phyloP scores from a whole-genome alignment of 1,284 basidiomycete genomes.

The Heterobasidion irregulare region DNA sequence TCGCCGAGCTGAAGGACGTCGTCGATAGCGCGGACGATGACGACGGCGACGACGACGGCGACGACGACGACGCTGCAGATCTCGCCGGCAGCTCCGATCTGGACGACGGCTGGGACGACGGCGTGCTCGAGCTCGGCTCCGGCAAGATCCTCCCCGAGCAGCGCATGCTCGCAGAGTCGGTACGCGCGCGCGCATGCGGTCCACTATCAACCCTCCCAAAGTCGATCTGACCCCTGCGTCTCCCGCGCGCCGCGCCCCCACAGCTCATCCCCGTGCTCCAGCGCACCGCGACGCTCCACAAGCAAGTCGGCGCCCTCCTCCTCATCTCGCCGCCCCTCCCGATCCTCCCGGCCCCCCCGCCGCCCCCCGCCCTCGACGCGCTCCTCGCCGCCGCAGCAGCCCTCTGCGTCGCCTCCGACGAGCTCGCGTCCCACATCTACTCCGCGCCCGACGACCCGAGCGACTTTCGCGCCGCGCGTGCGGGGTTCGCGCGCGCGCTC shows the following conservation, averaged over 20 bases:
- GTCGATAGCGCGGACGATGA: slow-evolving; percentile 17
- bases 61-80: slow-evolving; percentile 15
- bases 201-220: neutral
- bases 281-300: neutral
- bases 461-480: slow-evolving; percentile 3
- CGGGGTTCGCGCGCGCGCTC: slow-evolving; percentile 7
- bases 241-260: neutral
- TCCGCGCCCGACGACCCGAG: slow-evolving; percentile 1
- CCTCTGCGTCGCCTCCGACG: slow-evolving; percentile 6
- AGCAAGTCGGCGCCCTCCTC: slow-evolving; percentile 3
- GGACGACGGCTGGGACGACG: slow-evolving; percentile 61
- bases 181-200: neutral
- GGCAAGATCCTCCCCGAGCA: slow-evolving; percentile 3
- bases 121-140: slow-evolving; percentile 32
- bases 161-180: slow-evolving; percentile 7
- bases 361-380: slow-evolving; percentile 5
- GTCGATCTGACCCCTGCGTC: neutral
- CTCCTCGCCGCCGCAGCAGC: slow-evolving; percentile 6
- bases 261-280: neutral
- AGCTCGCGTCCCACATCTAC: slow-evolving; percentile 8
- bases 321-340: neutral
- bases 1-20: slow-evolving; percentile 51
- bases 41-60: too few species aligned
- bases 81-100: slow-evolving; percentile 9
- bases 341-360: neutral